A percentile compares a stretch with the other conserved stretches of the same genome.
phyloP scores from a whole-genome alignment of 1,139 yeast species.

The Diutina neorugosa region DNA sequence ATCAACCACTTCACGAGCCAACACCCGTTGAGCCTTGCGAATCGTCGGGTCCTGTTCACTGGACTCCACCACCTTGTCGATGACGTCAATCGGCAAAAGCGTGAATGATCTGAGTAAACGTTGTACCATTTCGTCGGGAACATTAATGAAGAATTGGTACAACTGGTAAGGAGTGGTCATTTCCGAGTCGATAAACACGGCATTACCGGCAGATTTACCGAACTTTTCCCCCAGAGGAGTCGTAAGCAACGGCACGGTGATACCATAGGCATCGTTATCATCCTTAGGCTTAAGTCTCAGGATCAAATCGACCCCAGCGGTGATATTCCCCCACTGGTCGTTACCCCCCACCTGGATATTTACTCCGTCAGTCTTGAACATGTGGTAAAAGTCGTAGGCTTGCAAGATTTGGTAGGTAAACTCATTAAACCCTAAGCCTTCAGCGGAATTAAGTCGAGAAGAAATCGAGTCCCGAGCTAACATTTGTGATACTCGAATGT shows the following conservation, averaged over 20 bases:
- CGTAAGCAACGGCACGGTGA: slow-evolving; percentile 84
- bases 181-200: slow-evolving; percentile 68
- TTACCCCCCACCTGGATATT: slow-evolving; percentile 87
- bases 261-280: slow-evolving; percentile 41
- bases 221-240: slow-evolving; percentile 88
- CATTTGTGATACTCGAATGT: slow-evolving; percentile 79
- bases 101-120: slow-evolving; percentile 69
- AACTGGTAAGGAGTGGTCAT: slow-evolving; percentile 72
- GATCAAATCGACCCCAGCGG: slow-evolving; percentile 89
- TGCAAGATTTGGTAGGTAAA: slow-evolving; percentile 87
- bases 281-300: slow-evolving; percentile 33
- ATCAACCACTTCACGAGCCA: slow-evolving; percentile 81
- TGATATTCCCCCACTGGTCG: slow-evolving; percentile 97
- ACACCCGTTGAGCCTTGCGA: slow-evolving; percentile 59
- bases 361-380: slow-evolving; percentile 49
- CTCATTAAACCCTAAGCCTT: slow-evolving; percentile 86
- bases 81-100: slow-evolving; percentile 50
- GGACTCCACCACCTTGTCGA: slow-evolving; percentile 32
- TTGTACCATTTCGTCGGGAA: slow-evolving; percentile 67
- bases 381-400: slow-evolving; percentile 87
- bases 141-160: slow-evolving; percentile 75
- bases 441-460: slow-evolving; percentile 52
- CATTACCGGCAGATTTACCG: slow-evolving; percentile 96
- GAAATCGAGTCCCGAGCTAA: slow-evolving; percentile 80
- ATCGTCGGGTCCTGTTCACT: slow-evolving; percentile 50